phyloP scores from a whole-genome alignment of 306 rosid species.

The Sechiopsis laciniata region DNA sequence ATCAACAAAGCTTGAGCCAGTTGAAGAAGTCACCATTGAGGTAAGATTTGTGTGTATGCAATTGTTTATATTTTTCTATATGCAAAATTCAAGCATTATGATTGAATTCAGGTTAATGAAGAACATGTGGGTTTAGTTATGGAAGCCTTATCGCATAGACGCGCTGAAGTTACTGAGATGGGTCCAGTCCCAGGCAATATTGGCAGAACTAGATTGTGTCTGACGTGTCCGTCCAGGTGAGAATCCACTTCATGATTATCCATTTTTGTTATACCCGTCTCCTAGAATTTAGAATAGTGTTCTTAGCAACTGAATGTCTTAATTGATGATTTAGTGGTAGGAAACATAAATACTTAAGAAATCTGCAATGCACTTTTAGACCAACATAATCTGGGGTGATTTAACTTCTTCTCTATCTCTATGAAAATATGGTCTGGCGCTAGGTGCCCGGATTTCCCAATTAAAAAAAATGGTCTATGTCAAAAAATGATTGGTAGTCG shows the following conservation, averaged over 20 bases:
- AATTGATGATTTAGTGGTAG: neutral
- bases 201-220: slow-evolving; percentile 77
- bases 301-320: neutral
- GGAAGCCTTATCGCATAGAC: slow-evolving; percentile 95
- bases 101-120: slow-evolving; percentile 62
- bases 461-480: neutral
- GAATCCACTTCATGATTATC: slow-evolving; percentile 8
- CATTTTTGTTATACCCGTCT: neutral
- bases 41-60: slow-evolving; percentile 35
- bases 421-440: no score
- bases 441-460: no score
- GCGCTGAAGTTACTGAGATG: slow-evolving; percentile 87
- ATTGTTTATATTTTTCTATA: slow-evolving; percentile 17
- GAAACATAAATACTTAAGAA: neutral
- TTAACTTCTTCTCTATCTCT: no score
- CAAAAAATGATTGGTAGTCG: neutral
- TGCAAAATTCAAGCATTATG: slow-evolving; percentile 16
- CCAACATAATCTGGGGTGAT: neutral
- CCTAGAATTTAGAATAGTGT: neutral
- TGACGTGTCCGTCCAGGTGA: slow-evolving; percentile 94
- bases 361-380: neutral
- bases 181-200: slow-evolving; percentile 84
- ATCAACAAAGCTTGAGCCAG: slow-evolving; percentile 76
- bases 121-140: slow-evolving; percentile 92
- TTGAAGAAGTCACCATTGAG: slow-evolving; percentile 94